Conservation (phyloP, 1,139 yeast genomes). For the Magnusiomyces suaveolens region DNA sequence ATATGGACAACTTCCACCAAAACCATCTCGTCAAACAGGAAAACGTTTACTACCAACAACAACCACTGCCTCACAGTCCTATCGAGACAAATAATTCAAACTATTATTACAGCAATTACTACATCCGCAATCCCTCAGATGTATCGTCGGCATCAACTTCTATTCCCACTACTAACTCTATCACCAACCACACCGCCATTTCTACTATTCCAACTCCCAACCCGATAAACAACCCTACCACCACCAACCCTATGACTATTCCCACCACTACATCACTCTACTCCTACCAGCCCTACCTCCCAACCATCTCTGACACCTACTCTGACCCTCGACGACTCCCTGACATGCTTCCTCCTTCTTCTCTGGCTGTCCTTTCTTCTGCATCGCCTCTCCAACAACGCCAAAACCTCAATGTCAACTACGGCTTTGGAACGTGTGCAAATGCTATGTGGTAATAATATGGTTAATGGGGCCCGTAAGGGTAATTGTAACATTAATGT, state of each 20-base stretch:
- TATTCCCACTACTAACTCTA: constrained; percentile 6
- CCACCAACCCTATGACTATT: constrained; percentile 18
- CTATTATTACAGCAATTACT: constrained; percentile 14
- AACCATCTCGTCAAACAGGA: constrained; percentile 2
- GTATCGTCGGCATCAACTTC: neutral
- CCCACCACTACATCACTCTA: constrained; percentile 10
- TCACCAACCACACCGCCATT: constrained; percentile 7
- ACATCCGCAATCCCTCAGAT: neutral
- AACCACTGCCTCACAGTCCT: constrained; percentile 15
- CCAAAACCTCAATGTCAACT: neutral
- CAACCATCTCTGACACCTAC: constrained; percentile 9
- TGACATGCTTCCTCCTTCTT: too few species aligned
- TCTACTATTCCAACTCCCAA: constrained; percentile 4
- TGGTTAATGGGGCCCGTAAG: too few species aligned
- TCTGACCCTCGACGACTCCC: constrained; percentile 22
- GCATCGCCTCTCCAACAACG: neutral
- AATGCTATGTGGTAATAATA: neutral
- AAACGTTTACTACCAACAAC: constrained; percentile 13
- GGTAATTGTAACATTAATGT: too few species aligned
- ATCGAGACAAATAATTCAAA: constrained; percentile 14
- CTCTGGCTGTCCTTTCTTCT: neutral
- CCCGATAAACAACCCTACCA: constrained; percentile 15
- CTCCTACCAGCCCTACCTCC: neutral
- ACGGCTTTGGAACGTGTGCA: neutral
- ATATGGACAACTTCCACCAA: constrained; percentile 8